Percentiles rank a stretch among this genome's conserved stretches.
Conservation (phyloP, 495 filamentous ascomycete genomes). For the Penicillium canariense region DNA sequence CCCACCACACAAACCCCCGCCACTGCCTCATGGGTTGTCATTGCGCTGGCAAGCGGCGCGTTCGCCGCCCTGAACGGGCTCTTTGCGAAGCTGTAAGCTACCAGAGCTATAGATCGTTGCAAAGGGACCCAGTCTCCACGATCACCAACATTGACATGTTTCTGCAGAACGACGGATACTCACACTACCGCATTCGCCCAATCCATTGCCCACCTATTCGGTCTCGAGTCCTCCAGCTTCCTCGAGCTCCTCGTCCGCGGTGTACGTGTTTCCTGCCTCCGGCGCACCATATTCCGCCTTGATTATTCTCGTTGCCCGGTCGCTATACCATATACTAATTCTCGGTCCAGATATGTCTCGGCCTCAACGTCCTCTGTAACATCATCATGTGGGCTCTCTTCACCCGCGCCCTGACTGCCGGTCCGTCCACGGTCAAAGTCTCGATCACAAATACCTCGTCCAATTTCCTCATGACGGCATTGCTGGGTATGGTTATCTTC, state of each 20-base stretch:
- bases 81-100: constrained; percentile 86
- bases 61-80: constrained; percentile 94
- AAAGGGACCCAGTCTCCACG: not conserved
- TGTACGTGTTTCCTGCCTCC: constrained; percentile 49
- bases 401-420: constrained; percentile 77
- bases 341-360: constrained; percentile 63
- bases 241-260: constrained; percentile 66
- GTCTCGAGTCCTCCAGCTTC: constrained; percentile 44
- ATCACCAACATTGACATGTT: constrained; percentile 1
- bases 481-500: constrained; percentile 78
- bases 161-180: constrained; percentile 72
- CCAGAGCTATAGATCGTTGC: not conserved
- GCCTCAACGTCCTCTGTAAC: constrained; percentile 85
- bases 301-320: not conserved
- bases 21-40: constrained; percentile 64
- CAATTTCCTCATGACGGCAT: constrained; percentile 88
- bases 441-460: constrained; percentile 89
- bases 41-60: constrained; percentile 79
- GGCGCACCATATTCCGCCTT: not conserved
- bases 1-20: constrained; percentile 7
- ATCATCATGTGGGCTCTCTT: constrained; percentile 90
- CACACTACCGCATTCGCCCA: constrained; percentile 71
- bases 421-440: constrained; percentile 83
- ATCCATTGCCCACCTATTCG: constrained; percentile 60
- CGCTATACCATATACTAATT: constrained; percentile 5